Percentiles rank a stretch among this genome's conserved stretches.
These are phyloP conservation scores for Zalerion maritima DNA, from an alignment of 495 filamentous ascomycete genomes.

Conservation along the genomic window DNA sequence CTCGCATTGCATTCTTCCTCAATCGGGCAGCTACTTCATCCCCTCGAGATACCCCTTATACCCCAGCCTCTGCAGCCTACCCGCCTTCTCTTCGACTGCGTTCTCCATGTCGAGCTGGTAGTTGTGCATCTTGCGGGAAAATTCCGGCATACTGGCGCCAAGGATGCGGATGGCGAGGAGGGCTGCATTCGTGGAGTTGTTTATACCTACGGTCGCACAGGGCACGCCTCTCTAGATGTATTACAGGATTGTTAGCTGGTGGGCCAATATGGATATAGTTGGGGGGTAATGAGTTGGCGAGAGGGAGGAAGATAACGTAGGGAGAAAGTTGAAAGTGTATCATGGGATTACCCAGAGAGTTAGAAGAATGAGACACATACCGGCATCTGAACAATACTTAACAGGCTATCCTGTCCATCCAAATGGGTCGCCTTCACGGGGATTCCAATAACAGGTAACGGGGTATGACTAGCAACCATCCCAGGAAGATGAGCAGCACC, in stretches of 20 bases:
- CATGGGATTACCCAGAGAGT: slow-evolving; percentile 2
- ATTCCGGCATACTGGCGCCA: slow-evolving; percentile 45
- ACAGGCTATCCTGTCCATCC: slow-evolving; percentile 79
- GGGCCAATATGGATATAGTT: slow-evolving; percentile 4
- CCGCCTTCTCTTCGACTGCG: slow-evolving; percentile 49
- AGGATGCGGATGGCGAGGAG: slow-evolving; percentile 77
- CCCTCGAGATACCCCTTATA: slow-evolving; percentile 48
- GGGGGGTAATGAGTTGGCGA: slow-evolving; percentile 1
- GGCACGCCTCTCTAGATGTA: slow-evolving; percentile 47
- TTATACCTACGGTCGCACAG: slow-evolving; percentile 80
- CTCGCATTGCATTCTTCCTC: too few species aligned
- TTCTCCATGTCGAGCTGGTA: slow-evolving; percentile 52
- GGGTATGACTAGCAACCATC: slow-evolving; percentile 75
- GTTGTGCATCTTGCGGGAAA: slow-evolving; percentile 44
- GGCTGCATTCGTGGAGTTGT: slow-evolving; percentile 87
- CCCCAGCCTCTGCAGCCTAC: slow-evolving; percentile 49
- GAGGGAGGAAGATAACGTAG: not conserved
- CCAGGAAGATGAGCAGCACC: slow-evolving; percentile 87
- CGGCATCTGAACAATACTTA: slow-evolving; percentile 92
- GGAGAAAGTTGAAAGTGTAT: slow-evolving; percentile 11
- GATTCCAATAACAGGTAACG: slow-evolving; percentile 85
- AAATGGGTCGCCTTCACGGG: slow-evolving; percentile 76
- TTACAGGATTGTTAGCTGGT: slow-evolving; percentile 3
- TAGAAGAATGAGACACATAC: slow-evolving; percentile 22
- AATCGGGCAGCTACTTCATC: slow-evolving; percentile 8